These are phyloP conservation scores for Biscogniauxia sp. DNA, from an alignment of 2,329 filamentous ascomycete genomes.

Conservation along the genomic window DNA sequence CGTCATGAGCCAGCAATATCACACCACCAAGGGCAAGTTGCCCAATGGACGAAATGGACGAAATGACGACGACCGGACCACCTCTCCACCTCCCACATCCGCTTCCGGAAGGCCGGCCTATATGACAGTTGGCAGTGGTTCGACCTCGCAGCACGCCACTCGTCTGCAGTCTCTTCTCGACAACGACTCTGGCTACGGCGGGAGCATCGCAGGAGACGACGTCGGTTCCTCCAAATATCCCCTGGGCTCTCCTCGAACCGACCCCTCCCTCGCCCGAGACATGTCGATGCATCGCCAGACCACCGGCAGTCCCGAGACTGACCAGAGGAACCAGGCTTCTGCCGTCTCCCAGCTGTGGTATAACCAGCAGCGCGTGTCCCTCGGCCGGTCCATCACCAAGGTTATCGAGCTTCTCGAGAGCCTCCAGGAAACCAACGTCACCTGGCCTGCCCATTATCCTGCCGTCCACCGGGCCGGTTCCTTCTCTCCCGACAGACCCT, in stretches of 20 bases:
- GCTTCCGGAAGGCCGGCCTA: slow-evolving; percentile 57
- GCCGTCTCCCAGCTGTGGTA: slow-evolving; percentile 93
- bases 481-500: slow-evolving; percentile 40
- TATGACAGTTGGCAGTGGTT: slow-evolving; percentile 84
- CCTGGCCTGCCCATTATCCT: slow-evolving; percentile 95
- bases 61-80: slow-evolving; percentile 24
- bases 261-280: slow-evolving; percentile 46
- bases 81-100: slow-evolving; percentile 24
- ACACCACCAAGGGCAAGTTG: slow-evolving; percentile 39
- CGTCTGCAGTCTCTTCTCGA: slow-evolving; percentile 80
- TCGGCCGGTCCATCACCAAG: slow-evolving; percentile 83
- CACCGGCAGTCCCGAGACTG: slow-evolving; percentile 51
- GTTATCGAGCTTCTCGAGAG: slow-evolving; percentile 81
- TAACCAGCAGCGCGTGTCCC: slow-evolving; percentile 83
- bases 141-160: slow-evolving; percentile 76
- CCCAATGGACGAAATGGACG: slow-evolving; percentile 24
- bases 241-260: slow-evolving; percentile 38
- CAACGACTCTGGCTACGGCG: slow-evolving; percentile 87
- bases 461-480: slow-evolving; percentile 66
- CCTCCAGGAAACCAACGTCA: slow-evolving; percentile 83
- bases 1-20: slow-evolving; percentile 61
- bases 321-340: slow-evolving; percentile 68
- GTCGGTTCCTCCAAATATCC: slow-evolving; percentile 36
- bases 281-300: slow-evolving; percentile 42
- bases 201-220: slow-evolving; percentile 68